Base-by-base conservation (phyloP, 805 yeast genomes). In the Tetrapisispora namnaoensis region DNA sequence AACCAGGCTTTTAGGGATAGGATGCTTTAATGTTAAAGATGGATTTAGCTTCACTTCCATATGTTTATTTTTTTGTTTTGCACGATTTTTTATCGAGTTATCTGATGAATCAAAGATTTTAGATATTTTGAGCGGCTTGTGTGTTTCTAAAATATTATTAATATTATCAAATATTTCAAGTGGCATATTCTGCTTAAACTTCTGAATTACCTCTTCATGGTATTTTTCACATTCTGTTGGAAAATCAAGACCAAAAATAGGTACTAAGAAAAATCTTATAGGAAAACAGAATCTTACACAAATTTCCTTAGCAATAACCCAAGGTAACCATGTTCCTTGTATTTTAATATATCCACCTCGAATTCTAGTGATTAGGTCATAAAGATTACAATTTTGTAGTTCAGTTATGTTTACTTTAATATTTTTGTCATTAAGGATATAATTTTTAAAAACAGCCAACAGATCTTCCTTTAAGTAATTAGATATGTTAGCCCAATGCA, bases 281-380 rank as follows among this genome's bases (percentile, higher is more conserved):
- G 81, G 78, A 65, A 77, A 88, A 68, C 95, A 86, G 58, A 88
- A 85, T 45, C 83, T 76, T 32, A 78, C 65, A 3, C 95, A 91
- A 47, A 89, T 70, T 34, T 76, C 68, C 51, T 73, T 73, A 24
- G 93, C 88, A 2, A 85, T 71, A 9, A 75, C 76, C 60, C 68
- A 83, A 2, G 95, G 91, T 38, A 88, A 68, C 96, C 96, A 90
- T 9, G 96, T 87, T 3, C 96, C 97, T 68, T 89, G 97, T 55
- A 90, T 87, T 70, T 88, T 88, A 55, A 89, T 74, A 58, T 80
- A 87, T 2, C 96, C 97, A 44, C 97, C 97, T 49, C 96, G 71
- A n/a, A 89, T 87, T 45, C 96, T 76, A 56, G 79, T 79, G 36
- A 70, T 61, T n/a, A 64, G 55, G 36, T 55, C 55, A 11, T 54